Base-by-base conservation (phyloP, 306 rosid genomes). In the Rosa lucieae region DNA sequence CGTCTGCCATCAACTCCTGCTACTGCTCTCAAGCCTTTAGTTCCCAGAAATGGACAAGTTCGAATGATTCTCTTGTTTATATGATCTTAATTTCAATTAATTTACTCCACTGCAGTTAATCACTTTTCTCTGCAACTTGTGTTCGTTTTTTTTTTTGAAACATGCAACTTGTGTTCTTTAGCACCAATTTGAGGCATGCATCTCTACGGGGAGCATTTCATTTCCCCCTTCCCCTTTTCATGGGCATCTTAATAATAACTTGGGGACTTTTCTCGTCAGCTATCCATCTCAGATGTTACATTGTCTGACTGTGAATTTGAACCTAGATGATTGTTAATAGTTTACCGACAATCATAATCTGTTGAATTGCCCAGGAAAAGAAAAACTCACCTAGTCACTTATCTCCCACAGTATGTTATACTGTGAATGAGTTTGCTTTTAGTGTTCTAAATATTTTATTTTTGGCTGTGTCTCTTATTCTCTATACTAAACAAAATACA, bases 1-100 rank as follows among this genome's bases (percentile, higher is more conserved):
- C 84, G 10, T 74, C 46, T 86, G 68, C 63, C 73, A 85, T 85
- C 83, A 61, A 66, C 77, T 77, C 66, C 61, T n/a, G 62, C 65
- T 51, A 53, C 75, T 46, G 18, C 85, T 78, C 69, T 73, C 77
- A 83, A 80, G 83, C 93, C 85, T 85, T 67, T 40, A 81, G 85
- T 84, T 86, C 89, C 74, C 76, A 75, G 86, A 80, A 86, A 75
- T 82, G 61, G 89, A 88, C 90, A 84, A 84, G 46, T 81, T 77
- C 75, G 83, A 80, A 86, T 79, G 90, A 78, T 85, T 81, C 86
- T 79, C 79, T 78, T 75, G 86, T 84, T 87, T 67, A 18, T 75
- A 62, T 62, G 62, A 35, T 68, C 66, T 84, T 70, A 12, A 7
- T 70, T 62, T 62, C 75, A 75, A 63, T 67, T 71, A 42, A 80